These are phyloP conservation scores for Puccinia triticina DNA, from an alignment of 1,284 basidiomycete genomes.

Conservation along the genomic window DNA sequence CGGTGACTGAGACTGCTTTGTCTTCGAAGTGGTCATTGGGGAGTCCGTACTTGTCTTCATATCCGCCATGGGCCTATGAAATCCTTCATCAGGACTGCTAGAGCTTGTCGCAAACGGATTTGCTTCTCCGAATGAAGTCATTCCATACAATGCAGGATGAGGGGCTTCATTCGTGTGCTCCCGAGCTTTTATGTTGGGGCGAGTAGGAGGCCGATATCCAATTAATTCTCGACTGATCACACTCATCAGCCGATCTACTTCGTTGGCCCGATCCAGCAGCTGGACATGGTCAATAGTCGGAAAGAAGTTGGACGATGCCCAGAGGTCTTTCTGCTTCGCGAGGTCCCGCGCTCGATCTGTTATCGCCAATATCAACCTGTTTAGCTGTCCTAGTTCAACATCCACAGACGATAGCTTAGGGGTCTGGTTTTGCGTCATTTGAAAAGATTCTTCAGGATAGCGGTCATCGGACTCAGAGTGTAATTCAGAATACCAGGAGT, in stretches of 20 bases:
- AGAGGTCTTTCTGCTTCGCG: background rate
- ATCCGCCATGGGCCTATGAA: background rate
- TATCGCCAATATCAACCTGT: constrained; percentile 36
- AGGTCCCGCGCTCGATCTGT: constrained; percentile 16
- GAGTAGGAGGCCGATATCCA: constrained; percentile 34
- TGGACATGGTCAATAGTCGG: constrained; percentile 33
- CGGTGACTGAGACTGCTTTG: constrained; percentile 63
- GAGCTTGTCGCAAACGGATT: constrained; percentile 35
- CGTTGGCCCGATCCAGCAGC: constrained; percentile 39
- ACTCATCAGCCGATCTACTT: constrained; percentile 28
- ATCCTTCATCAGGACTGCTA: constrained; percentile 11
- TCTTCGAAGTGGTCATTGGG: constrained; percentile 23
- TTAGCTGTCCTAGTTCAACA: constrained; percentile 24
- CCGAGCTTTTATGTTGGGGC: background rate
- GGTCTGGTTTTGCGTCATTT: background rate
- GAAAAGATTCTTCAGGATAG: constrained; percentile 15
- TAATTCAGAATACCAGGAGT: constrained; percentile 24
- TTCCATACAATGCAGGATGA: constrained; percentile 38
- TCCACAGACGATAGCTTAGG: background rate
- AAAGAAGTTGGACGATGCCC: constrained; percentile 23
- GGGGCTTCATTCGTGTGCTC: background rate
- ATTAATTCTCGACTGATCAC: constrained; percentile 20
- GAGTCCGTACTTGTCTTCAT: constrained; percentile 19
- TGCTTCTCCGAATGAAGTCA: constrained; percentile 27
- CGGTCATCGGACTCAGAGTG: background rate